A percentile compares a stretch with the other conserved stretches of the same genome.
These are phyloP conservation scores for Dipteronia dyeriana DNA, from an alignment of 345 rosid genomes.

Conservation along the genomic window DNA sequence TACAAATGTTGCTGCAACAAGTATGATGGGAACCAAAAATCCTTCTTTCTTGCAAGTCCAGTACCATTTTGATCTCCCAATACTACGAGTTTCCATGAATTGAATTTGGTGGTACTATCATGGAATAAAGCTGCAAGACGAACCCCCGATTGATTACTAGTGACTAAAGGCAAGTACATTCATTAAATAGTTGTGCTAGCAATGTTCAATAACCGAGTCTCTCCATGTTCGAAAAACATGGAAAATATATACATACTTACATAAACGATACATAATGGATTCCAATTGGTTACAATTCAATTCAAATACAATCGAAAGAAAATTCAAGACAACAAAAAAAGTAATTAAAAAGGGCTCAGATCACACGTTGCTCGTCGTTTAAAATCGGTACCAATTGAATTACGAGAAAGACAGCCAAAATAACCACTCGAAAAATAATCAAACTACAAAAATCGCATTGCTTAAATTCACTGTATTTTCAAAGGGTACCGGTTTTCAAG, in stretches of 20 bases:
- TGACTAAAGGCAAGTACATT: not conserved
- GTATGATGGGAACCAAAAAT: constrained; percentile 30
- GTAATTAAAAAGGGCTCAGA: not conserved
- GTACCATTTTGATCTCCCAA: constrained; percentile 10
- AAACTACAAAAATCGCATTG: not conserved
- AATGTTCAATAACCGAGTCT: not conserved
- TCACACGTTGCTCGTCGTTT: not conserved
- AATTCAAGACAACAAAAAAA: no score
- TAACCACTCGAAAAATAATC: not conserved
- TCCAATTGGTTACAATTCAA: not conserved
- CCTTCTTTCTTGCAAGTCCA: constrained; percentile 31
- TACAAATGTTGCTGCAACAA: constrained; percentile 43
- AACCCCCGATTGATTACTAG: not conserved
- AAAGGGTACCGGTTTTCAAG: constrained; percentile 16
- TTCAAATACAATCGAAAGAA: not conserved
- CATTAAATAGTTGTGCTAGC: not conserved
- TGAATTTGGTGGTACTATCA: constrained; percentile 23
- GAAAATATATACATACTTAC: not conserved
- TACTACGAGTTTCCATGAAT: constrained; percentile 21
- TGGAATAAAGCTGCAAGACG: constrained; percentile 38
- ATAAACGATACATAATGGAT: not conserved
- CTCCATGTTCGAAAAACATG: not conserved
- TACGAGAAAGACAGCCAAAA: not conserved
- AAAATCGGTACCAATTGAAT: not conserved
- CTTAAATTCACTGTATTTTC: not conserved